Evolutionary conservation across 75 land plant species (phyloP).

Genomic region (Cryptomeria japonica): DNA sequence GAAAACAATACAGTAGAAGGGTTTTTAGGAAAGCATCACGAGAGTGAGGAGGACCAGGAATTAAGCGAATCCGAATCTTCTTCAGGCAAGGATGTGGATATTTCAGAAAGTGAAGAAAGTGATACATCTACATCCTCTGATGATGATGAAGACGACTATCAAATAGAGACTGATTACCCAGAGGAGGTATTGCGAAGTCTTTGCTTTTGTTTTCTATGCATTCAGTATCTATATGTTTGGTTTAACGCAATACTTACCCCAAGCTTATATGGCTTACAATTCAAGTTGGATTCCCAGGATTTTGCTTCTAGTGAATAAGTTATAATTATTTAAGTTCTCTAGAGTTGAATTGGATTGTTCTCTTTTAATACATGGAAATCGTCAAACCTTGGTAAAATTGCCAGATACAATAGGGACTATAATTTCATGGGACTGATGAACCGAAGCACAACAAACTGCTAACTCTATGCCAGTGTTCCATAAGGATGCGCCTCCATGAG

Average conservation of each 20-base stretch:
- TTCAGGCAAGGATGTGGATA: not conserved
- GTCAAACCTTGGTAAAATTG: not conserved
- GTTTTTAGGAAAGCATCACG: not conserved
- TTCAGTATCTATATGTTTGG: not conserved
- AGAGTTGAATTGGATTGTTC: not conserved
- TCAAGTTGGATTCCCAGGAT: not conserved
- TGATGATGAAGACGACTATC: conserved; percentile 20
- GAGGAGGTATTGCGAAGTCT: conserved; percentile 12
- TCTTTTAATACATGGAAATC: not conserved
- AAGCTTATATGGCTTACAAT: not conserved
- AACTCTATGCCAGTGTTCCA: no score
- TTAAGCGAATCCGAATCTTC: not conserved
- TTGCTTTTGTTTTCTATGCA: not conserved
- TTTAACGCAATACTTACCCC: not conserved
- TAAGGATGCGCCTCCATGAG: no score
- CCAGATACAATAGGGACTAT: not conserved
- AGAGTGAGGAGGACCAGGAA: not conserved
- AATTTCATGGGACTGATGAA: not conserved
- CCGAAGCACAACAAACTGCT: not conserved
- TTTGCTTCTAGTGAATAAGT: not conserved
- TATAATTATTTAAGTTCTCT: not conserved
- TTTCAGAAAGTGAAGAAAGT: conserved; percentile 8
- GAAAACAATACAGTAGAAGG: not conserved
- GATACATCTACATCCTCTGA: conserved; percentile 13
- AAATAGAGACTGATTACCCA: conserved; percentile 12